These are phyloP conservation scores for Macrotyloma uniflorum DNA, from an alignment of 306 rosid genomes.

Conservation along the genomic window DNA sequence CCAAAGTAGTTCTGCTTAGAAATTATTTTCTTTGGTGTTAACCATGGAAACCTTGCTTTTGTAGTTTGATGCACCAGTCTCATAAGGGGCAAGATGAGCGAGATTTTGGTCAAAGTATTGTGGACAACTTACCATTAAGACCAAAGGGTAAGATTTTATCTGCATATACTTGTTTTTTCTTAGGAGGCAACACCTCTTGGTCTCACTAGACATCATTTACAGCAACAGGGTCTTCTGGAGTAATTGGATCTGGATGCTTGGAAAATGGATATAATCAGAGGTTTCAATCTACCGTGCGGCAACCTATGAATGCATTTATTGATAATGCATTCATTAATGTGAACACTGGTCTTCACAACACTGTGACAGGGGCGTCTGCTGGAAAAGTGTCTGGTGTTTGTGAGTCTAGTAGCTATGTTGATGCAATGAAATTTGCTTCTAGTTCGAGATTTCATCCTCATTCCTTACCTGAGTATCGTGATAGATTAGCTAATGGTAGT, in stretches of 20 bases:
- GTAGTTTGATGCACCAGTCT: constrained; percentile 59
- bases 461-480: constrained; percentile 68
- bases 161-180: constrained; percentile 17
- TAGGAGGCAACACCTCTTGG: constrained; percentile 24
- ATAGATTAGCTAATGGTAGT: constrained; percentile 55
- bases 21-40: constrained; percentile 22
- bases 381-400: constrained; percentile 45
- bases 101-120: constrained; percentile 50
- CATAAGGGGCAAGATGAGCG: constrained; percentile 56
- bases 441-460: constrained; percentile 62
- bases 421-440: constrained; percentile 55
- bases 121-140: constrained; percentile 50
- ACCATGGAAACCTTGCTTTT: constrained; percentile 38
- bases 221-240: constrained; percentile 51
- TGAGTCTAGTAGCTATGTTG: constrained; percentile 51
- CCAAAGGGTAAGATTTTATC: constrained; percentile 47
- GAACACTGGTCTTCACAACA: constrained; percentile 55
- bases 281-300: constrained; percentile 52
- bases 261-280: constrained; percentile 54
- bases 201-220: constrained; percentile 34
- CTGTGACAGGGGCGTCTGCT: constrained; percentile 47
- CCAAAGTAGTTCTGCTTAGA: constrained; percentile 25
- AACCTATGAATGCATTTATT: constrained; percentile 47
- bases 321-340: constrained; percentile 53
- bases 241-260: constrained; percentile 47